Evolutionary conservation across 2,329 filamentous ascomycete genomes (phyloP), one percentile per base, ranked within the genome.

Genomic region (Xylariales sp.): DNA sequence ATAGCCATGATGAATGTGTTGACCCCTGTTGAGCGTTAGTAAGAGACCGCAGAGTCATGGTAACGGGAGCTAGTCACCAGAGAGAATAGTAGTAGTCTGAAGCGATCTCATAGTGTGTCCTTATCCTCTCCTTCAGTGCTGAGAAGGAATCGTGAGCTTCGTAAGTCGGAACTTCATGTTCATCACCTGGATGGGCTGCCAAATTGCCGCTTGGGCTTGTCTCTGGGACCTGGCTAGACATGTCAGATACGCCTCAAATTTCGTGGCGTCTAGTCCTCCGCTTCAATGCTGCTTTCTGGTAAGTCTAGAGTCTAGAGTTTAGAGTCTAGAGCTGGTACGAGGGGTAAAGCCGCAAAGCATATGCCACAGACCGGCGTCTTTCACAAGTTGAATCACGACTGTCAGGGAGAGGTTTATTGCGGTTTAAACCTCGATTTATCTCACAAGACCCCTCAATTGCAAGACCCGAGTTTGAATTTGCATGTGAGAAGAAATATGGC

Each of bases 1-100:
- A 55, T 80, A 79, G 40, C 77, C 77, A 48, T 82, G 77, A 53
- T 81, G 78, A 53, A 81, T 80, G 51, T 81, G 77, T 53, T 80
- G 76, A 40, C 77, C 77, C 76, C 75, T 79, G 25, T 12, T n/a
- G 8, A 16, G 7, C 15, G 16, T 16, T 52, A 34, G 19, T 6
- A 20, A n/a, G 21, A 14, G 29, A 45, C 9, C 27, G 5, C 20
- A 32, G 27, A 41, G 29, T 10, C 16, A 46, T 28, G 28, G 34
- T 31, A 34, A 19, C 33, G 33, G 14, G 22, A 9, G 51, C 52
- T 31, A 8, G 8, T 27, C 66, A 79, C 77, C 77, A 81, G 15
- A 81, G 63, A 24, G 69, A 76, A 46, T 80, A 68, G 50, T 82
- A 81, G 55, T 81, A 80, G 51, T 80, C 76, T 39, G 74, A 78